A percentile compares a stretch with the other conserved stretches of the same genome.
These are phyloP conservation scores for Pichia sp. DNA, from an alignment of 1,139 yeast species.

Conservation along the genomic window DNA sequence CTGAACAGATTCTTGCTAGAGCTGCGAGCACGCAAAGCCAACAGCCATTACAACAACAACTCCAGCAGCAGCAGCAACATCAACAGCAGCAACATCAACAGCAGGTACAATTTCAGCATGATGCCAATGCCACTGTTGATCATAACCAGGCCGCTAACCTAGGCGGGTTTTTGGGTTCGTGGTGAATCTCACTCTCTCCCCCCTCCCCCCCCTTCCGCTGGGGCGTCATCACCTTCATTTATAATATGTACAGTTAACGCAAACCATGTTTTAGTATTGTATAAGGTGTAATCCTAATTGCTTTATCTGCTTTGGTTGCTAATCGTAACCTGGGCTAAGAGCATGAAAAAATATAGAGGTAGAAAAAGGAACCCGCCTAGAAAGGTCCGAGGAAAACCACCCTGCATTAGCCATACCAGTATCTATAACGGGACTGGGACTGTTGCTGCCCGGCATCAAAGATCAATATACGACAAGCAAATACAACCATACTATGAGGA, in stretches of 20 bases:
- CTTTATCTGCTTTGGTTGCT: neutral
- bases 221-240: neutral
- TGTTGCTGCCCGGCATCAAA: too few species aligned
- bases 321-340: neutral
- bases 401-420: too few species aligned
- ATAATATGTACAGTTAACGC: neutral
- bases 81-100: neutral
- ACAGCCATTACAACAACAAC: neutral
- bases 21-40: conserved; percentile 15
- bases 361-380: neutral
- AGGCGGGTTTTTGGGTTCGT: neutral
- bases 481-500: neutral
- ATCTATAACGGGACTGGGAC: too few species aligned
- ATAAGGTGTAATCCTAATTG: neutral
- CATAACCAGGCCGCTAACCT: neutral
- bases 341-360: neutral
- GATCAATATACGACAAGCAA: too few species aligned
- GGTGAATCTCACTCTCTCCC: too few species aligned
- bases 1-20: conserved; percentile 31
- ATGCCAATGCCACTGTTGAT: neutral
- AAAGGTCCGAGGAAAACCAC: neutral
- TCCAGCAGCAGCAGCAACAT: neutral
- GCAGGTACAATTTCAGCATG: neutral
- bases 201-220: neutral
- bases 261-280: neutral